Evolutionary conservation across 2,329 filamentous ascomycete species (phyloP).

Genomic region (Oidium heveae): DNA sequence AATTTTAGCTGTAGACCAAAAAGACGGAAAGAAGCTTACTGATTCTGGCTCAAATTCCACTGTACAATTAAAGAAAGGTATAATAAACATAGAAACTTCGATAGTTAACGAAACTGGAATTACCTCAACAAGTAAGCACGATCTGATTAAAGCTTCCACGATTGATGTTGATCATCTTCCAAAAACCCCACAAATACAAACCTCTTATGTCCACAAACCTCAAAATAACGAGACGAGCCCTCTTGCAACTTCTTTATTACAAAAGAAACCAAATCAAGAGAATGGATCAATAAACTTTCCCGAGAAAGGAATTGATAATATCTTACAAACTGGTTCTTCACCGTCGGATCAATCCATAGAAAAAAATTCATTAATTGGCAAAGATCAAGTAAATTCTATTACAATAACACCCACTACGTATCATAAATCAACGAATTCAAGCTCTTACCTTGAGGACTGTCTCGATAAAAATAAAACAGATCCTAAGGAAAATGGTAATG

Average conservation of each 20-base stretch:
- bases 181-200: neutral
- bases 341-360: neutral
- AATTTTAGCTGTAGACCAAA: no score
- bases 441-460: constrained; percentile 42
- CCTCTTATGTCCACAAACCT: neutral
- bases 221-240: neutral
- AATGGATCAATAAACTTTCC: neutral
- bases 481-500: constrained; percentile 20
- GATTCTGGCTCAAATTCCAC: no score
- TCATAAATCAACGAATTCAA: constrained; percentile 47
- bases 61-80: no score
- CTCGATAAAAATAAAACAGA: constrained; percentile 23
- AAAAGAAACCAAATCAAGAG: neutral
- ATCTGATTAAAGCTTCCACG: no score
- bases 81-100: no score
- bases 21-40: no score
- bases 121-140: no score
- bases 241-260: neutral
- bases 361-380: constrained; percentile 20
- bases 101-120: no score
- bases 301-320: neutral
- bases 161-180: neutral
- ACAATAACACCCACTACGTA: constrained; percentile 45
- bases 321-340: neutral
- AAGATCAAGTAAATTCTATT: constrained; percentile 43